phyloP scores from a whole-genome alignment of 2,329 filamentous ascomycete genomes.

The Aspergillus chevalieri region DNA sequence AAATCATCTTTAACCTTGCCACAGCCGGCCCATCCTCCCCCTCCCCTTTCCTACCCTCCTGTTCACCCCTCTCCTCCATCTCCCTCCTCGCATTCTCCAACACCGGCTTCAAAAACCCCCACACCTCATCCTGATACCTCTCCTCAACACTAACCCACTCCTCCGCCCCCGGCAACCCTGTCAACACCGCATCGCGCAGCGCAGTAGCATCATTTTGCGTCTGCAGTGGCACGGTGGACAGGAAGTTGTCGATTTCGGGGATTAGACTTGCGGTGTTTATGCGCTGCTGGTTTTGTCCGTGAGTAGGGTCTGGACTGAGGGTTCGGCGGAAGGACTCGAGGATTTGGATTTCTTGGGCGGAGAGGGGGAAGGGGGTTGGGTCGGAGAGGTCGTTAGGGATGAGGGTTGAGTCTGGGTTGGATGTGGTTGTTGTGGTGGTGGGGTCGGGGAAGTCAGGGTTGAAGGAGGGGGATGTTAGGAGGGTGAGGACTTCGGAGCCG shows the following conservation, averaged over 20 bases:
- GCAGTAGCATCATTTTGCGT: conserved; percentile 9
- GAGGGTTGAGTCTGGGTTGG: conserved; percentile 16
- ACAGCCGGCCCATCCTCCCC: conserved; percentile 31
- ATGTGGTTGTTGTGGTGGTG: conserved; percentile 2
- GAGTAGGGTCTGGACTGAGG: conserved; percentile 4
- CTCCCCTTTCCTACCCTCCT: conserved; percentile 4
- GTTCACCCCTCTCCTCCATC: conserved; percentile 35
- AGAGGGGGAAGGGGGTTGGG: conserved; percentile 7
- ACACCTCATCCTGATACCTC: conserved; percentile 54
- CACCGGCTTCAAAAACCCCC: conserved; percentile 57
- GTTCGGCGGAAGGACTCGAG: conserved; percentile 27
- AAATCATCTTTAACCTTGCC: conserved; percentile 33
- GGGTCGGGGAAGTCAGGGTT: conserved; percentile 19
- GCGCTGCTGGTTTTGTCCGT: conserved; percentile 4
- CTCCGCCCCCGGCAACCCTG: conserved; percentile 24
- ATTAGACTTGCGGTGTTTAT: conserved; percentile 27
- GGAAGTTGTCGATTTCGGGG: conserved; percentile 27
- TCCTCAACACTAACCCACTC: conserved; percentile 32
- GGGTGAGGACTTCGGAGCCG: conserved; percentile 36
- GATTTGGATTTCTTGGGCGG: conserved; percentile 19
- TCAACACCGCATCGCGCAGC: conserved; percentile 25
- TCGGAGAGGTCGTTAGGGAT: conserved; percentile 16
- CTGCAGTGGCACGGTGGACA: conserved; percentile 17
- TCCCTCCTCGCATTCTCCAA: conserved; percentile 54
- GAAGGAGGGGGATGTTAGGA: conserved; percentile 32